A percentile compares a stretch with the other conserved stretches of the same genome.
phyloP scores from a whole-genome alignment of 164 flowering plant species.

The Nymphaea colorata region DNA sequence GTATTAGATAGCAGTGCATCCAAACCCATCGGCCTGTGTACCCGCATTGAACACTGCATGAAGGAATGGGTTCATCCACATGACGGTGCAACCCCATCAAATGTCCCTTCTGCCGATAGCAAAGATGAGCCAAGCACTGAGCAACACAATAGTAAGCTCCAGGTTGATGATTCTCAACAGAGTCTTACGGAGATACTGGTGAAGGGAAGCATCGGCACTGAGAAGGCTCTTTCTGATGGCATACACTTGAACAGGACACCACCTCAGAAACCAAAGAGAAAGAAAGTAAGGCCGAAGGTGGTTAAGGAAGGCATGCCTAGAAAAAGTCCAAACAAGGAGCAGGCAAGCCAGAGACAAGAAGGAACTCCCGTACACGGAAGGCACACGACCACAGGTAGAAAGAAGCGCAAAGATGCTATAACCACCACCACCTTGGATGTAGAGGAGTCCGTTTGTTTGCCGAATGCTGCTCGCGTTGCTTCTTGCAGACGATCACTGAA shows the following conservation, averaged over 20 bases:
- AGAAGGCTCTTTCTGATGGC: neutral
- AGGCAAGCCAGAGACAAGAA: constrained; percentile 7
- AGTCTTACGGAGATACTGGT: constrained; percentile 10
- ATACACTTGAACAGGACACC: constrained; percentile 9
- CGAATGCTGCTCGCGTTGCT: constrained; percentile 7
- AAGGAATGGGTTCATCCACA: neutral
- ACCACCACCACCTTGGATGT: constrained; percentile 3
- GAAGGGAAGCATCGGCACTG: constrained; percentile 21
- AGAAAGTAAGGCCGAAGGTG: constrained; percentile 54
- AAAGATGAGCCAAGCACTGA: neutral
- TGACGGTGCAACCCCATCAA: neutral
- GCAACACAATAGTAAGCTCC: constrained; percentile 6
- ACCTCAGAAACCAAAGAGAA: constrained; percentile 10
- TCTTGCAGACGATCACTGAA: constrained; percentile 43
- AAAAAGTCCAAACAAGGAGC: constrained; percentile 21
- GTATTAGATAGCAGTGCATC: neutral
- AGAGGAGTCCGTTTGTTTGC: constrained; percentile 5
- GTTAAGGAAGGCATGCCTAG: constrained; percentile 42
- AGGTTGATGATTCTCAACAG: constrained; percentile 12
- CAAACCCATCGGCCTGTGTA: neutral
- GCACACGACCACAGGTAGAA: neutral
- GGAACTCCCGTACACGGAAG: neutral
- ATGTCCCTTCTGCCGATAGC: neutral
- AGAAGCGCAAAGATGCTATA: neutral
- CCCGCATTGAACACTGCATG: neutral